Evolutionary conservation across 345 rosid genomes (phyloP).

Genomic region (Gossypium ekmanianum): DNA sequence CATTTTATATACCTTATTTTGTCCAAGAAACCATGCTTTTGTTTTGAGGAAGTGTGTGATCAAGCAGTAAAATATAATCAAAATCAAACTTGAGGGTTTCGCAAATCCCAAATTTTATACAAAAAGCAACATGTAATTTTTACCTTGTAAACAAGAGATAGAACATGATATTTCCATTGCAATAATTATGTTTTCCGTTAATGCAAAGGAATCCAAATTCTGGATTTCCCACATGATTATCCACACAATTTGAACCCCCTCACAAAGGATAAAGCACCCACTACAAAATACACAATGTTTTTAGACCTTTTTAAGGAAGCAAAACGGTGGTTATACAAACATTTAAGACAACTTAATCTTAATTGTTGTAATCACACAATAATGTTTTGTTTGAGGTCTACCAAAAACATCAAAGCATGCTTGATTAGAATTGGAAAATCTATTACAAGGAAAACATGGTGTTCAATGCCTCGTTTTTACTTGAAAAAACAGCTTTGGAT

Average conservation of each 20-base stretch:
- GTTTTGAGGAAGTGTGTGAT: too few species aligned
- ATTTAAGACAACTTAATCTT: not conserved
- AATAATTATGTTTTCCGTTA: conserved; percentile 21
- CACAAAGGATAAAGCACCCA: conserved; percentile 12
- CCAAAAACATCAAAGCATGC: conserved; percentile 32
- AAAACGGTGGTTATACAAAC: conserved; percentile 24
- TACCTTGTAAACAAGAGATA: not conserved
- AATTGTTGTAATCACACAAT: conserved; percentile 20
- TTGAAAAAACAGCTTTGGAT: conserved; percentile 29
- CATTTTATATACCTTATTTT: not conserved
- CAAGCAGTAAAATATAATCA: too few species aligned
- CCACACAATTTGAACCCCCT: not conserved
- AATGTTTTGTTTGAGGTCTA: conserved; percentile 29
- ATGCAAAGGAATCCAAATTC: conserved; percentile 7
- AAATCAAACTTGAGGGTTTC: too few species aligned
- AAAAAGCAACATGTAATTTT: not conserved
- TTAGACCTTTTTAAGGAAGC: conserved; percentile 33
- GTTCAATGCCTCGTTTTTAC: not conserved
- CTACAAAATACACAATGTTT: not conserved
- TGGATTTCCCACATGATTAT: conserved; percentile 15
- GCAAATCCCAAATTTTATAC: not conserved
- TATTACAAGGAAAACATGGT: not conserved
- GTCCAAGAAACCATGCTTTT: too few species aligned
- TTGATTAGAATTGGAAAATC: conserved; percentile 23
- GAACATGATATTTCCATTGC: not conserved